These are phyloP conservation scores for Quercus tomentella DNA, from an alignment of 331 rosid species.

Conservation along the genomic window DNA sequence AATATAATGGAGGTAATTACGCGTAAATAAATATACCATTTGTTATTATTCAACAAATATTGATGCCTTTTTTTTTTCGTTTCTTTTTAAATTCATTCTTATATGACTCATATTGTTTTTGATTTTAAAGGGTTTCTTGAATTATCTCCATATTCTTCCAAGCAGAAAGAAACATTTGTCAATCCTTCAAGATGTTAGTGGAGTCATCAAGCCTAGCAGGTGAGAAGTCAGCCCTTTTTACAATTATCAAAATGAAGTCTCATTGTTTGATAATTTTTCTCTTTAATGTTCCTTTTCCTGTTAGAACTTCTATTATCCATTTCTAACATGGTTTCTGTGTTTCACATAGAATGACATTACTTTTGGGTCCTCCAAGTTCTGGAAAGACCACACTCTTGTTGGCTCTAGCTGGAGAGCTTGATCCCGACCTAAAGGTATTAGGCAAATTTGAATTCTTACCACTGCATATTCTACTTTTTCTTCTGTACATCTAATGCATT, in stretches of 20 bases:
- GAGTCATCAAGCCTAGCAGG: slow-evolving; percentile 65
- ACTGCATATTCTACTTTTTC: not conserved
- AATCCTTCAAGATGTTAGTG: slow-evolving; percentile 63
- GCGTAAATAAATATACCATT: not conserved
- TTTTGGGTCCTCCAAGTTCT: slow-evolving; percentile 82
- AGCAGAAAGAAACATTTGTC: slow-evolving; percentile 41
- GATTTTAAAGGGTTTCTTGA: slow-evolving; percentile 41
- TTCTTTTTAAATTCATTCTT: not conserved
- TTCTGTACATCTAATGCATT: not conserved
- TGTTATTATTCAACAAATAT: not conserved
- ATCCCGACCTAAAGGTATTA: slow-evolving; percentile 40
- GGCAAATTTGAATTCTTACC: not conserved
- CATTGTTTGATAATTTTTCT: not conserved
- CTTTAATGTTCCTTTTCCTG: not conserved
- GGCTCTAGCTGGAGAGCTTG: slow-evolving; percentile 73
- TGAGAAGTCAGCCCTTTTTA: slow-evolving; percentile 9
- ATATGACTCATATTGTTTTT: not conserved
- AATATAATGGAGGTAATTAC: slow-evolving; percentile 50
- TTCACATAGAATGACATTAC: slow-evolving; percentile 55
- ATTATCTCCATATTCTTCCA: slow-evolving; percentile 36
- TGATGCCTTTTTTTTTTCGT: not conserved
- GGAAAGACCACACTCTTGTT: slow-evolving; percentile 78
- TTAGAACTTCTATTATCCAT: not conserved
- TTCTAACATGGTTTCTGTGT: not conserved
- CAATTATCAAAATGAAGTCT: not conserved